Evolutionary conservation across 306 rosid species (phyloP), one percentile per base, ranked within the genome.

Genomic region (Vigna unguiculata): DNA sequence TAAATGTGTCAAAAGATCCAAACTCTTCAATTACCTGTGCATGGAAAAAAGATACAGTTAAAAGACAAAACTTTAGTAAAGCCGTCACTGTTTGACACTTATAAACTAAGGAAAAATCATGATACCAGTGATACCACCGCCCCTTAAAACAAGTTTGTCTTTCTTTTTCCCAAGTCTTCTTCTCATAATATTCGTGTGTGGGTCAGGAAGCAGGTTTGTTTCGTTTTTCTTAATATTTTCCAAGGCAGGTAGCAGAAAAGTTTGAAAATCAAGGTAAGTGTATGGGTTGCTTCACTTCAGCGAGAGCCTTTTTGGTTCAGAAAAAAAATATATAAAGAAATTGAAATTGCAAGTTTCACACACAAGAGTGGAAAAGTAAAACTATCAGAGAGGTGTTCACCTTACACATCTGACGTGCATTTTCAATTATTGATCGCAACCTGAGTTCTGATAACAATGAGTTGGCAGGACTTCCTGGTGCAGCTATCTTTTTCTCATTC

Each of bases 391-490:
- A 43, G 57, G 25, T 69, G 34, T 72, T 43, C 81, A 90, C 96
- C 96, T 90, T 87, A 74, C 89, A 87, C 59, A 81, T 84, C 82
- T 83, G 96, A 57, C 90, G 90, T 63, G 90, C 96, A 80, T 92
- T 92, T 81, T 92, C 97, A 64, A 90, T 76, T 64, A 90, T 85
- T 78, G 90, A 84, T 79, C 96, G 88, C 83, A 90, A 60, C 83
- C 88, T 88, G 28, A 81, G 89, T 71, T 90, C 96, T 66, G 97
- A 88, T 16, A 90, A 87, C 81, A 92, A 83, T 63, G 90, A 74
- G 70, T 77, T 84, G 71, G 91, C 90, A 30, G 88, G 81, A 76
- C 87, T 84, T 78, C 90, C 93, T 0, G 89, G 87, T 47, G 89
- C 76, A 58, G n/a, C 58, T 71, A 84, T 61, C 78, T 83, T 90